Evolutionary conservation across 2,329 filamentous ascomycete genomes (phyloP), one percentile per base, ranked within the genome.

Genomic region (Arthrobotrys iridis): DNA sequence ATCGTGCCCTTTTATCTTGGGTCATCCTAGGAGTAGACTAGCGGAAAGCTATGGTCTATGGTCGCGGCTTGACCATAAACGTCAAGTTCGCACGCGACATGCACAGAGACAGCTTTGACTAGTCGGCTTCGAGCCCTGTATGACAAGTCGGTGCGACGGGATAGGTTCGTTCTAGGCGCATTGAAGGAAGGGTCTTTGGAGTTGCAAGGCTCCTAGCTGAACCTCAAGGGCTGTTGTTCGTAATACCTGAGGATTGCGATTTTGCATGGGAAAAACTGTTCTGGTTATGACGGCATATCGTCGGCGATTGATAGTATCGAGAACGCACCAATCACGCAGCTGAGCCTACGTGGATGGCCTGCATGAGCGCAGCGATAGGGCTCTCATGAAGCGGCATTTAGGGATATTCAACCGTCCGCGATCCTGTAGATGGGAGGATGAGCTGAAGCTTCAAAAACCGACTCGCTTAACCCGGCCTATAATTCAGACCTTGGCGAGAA

Each of bases 341-440:
- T 59, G n/a, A 48, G 11, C 24, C n/a, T 33, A 7, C n/a, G 41
- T 11, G 40, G 30, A 50, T 68, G 58, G 37, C 48, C 46, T 68
- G 57, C 41, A 63, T 28, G 18, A 52, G 11, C 20, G 55, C 22
- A 68, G 37, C 41, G 26, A 70, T 55, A 66, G 68, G 68, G 58
- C 45, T 52, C 33, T 68, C 58, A 40, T 52, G 71, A 68, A 68
- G 71, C 71, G 71, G 71, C 71, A 75, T 75, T 75, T 75, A 68
- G 71, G 71, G 58, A 75, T 15, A 46, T 24, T 64, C 71, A 75
- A 75, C 71, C 71, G 71, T 48, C 30, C 60, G 10, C 18, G 24
- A 28, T 48, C 35, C 46, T 67, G 20, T 33, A 33, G 13, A 57
- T 45, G 26, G 24, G 33, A 20, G 41, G 52, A 22, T 62, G 20